Evolutionary conservation across 768 basidiomycete species (phyloP).

Genomic region (Cystobasidium onofrii): DNA sequence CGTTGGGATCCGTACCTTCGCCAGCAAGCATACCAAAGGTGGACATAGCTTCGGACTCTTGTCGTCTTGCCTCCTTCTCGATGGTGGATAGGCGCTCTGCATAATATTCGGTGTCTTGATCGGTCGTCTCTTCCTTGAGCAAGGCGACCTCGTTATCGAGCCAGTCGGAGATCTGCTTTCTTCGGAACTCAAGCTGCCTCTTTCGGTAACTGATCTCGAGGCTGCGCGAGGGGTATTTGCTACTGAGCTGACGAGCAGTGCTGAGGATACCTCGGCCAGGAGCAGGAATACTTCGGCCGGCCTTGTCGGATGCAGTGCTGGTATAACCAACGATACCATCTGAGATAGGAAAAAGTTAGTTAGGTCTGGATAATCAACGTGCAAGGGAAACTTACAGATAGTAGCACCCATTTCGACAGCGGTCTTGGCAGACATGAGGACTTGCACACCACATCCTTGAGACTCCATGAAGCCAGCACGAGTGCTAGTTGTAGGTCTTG

Average conservation of each 20-base stretch:
- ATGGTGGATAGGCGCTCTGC: conserved; percentile 69
- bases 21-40: conserved; percentile 79
- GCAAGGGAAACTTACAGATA: conserved; percentile 51
- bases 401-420: conserved; percentile 88
- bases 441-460: conserved; percentile 90
- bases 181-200: conserved; percentile 90
- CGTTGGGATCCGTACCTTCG: conserved; percentile 70
- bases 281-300: conserved; percentile 93
- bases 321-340: conserved; percentile 82
- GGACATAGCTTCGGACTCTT: conserved; percentile 85
- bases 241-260: conserved; percentile 72
- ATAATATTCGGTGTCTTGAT: conserved; percentile 61
- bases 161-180: conserved; percentile 83
- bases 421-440: conserved; percentile 93
- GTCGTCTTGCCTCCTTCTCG: conserved; percentile 78
- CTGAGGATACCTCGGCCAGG: conserved; percentile 87
- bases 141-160: conserved; percentile 76
- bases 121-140: conserved; percentile 67
- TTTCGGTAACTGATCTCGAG: conserved; percentile 80
- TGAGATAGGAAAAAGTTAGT: background rate
- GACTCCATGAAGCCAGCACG: conserved; percentile 94
- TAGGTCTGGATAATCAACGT: background rate
- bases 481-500: conserved; percentile 89
- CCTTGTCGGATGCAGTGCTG: conserved; percentile 95
- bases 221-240: conserved; percentile 64